These are phyloP conservation scores for Yamadazyma kitorensis DNA, from an alignment of 805 yeast genomes.

Conservation along the genomic window DNA sequence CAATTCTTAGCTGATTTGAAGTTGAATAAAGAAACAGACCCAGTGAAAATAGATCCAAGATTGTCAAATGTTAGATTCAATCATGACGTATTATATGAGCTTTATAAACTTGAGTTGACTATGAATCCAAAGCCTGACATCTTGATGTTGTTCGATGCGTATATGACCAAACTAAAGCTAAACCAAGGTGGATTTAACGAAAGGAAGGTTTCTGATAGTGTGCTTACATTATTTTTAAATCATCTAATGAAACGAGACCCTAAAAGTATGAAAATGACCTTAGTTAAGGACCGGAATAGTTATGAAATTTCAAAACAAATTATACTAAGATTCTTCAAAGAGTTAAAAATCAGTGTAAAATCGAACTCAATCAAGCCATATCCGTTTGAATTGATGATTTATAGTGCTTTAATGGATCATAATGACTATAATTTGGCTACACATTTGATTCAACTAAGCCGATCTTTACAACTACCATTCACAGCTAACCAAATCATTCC, in stretches of 20 bases:
- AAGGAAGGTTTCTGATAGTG: conserved; percentile 5
- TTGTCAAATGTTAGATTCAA: conserved; percentile 6
- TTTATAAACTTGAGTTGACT: conserved; percentile 24
- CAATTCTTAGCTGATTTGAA: conserved; percentile 24
- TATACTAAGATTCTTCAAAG: conserved; percentile 20
- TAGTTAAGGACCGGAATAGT: conserved; percentile 10
- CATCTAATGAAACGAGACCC: conserved; percentile 24
- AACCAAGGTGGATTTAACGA: neutral
- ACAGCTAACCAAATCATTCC: conserved; percentile 40
- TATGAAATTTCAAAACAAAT: conserved; percentile 28
- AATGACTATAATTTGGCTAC: conserved; percentile 34
- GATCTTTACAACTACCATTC: conserved; percentile 27
- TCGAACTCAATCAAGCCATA: conserved; percentile 18
- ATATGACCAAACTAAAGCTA: conserved; percentile 10
- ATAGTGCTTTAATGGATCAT: conserved; percentile 28
- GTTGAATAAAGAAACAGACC: conserved; percentile 8
- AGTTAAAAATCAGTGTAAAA: conserved; percentile 8
- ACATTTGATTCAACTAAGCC: conserved; percentile 23
- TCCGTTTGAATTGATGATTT: conserved; percentile 29
- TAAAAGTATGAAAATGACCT: conserved; percentile 13
- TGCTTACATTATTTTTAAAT: conserved; percentile 20
- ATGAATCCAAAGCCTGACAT: conserved; percentile 10
- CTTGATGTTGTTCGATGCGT: conserved; percentile 20
- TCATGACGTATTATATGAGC: conserved; percentile 10
- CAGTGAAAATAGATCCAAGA: conserved; percentile 20